A percentile compares a stretch with the other conserved stretches of the same genome.
phyloP scores from a whole-genome alignment of 805 yeast genomes.

The Kluyveromyces siamensis region DNA sequence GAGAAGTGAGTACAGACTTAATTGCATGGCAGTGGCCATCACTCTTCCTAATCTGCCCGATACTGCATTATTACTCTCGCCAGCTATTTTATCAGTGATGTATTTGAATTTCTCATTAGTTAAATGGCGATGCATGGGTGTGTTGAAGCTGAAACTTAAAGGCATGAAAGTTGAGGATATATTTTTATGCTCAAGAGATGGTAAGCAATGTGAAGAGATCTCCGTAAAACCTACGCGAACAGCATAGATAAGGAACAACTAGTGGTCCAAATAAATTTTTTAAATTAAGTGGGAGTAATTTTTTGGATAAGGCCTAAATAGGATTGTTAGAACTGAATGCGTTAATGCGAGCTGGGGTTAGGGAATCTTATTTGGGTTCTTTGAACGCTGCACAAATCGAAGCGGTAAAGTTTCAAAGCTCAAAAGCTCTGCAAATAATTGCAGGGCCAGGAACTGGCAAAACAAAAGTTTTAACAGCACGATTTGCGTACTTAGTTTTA shows the following conservation, averaged over 20 bases:
- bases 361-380: conserved; percentile 3
- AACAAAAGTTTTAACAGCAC: conserved; percentile 70
- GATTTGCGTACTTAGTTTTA: conserved; percentile 64
- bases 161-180: neutral
- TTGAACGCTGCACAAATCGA: conserved; percentile 35
- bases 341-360: neutral
- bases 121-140: neutral
- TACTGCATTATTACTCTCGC: too few relatives aligned
- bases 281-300: too few relatives aligned
- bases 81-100: too few relatives aligned
- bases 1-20: too few relatives aligned
- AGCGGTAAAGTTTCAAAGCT: conserved; percentile 36
- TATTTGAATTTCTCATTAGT: too few relatives aligned
- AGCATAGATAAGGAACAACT: too few relatives aligned
- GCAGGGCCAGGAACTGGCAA: conserved; percentile 73
- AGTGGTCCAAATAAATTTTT: too few relatives aligned
- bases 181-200: neutral
- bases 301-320: neutral
- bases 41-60: too few relatives aligned
- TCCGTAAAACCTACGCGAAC: too few relatives aligned
- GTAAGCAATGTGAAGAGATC: too few relatives aligned
- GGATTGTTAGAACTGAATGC: neutral
- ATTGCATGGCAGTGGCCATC: too few relatives aligned
- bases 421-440: conserved; percentile 39
- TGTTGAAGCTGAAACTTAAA: neutral